Percentiles rank a stretch among this genome's conserved stretches.
These are phyloP conservation scores for Colletotrichum noveboracense DNA, from an alignment of 2,329 filamentous ascomycete species.

Conservation along the genomic window DNA sequence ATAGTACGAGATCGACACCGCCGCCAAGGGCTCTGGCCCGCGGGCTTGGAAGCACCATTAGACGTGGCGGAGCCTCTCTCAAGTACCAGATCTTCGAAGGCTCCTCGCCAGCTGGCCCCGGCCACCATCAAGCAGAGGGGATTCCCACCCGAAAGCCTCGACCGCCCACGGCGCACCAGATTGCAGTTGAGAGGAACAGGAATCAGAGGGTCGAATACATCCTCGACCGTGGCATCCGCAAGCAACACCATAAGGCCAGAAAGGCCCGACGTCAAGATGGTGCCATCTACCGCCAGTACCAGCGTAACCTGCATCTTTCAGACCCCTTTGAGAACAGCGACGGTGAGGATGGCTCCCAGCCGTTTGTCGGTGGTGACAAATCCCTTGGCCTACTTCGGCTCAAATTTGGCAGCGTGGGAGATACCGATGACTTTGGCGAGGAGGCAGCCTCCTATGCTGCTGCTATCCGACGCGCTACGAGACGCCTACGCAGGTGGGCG, in stretches of 20 bases:
- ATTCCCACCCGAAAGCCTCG: conserved; percentile 69
- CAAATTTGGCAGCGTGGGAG: conserved; percentile 68
- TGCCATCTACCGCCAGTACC: conserved; percentile 69
- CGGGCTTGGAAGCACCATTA: conserved; percentile 30
- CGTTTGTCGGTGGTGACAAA: conserved; percentile 32
- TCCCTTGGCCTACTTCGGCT: conserved; percentile 52
- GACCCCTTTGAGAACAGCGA: conserved; percentile 69
- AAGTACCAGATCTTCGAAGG: conserved; percentile 67
- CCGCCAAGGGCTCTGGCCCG: conserved; percentile 38
- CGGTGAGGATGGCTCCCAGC: conserved; percentile 52
- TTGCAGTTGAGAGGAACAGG: conserved; percentile 80
- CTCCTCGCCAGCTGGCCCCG: conserved; percentile 62
- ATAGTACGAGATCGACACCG: conserved; percentile 49
- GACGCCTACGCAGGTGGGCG: conserved; percentile 76
- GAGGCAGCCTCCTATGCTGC: conserved; percentile 71
- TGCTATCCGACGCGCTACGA: conserved; percentile 65
- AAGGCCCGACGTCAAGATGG: conserved; percentile 69
- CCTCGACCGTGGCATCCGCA: conserved; percentile 74
- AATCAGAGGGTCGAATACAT: conserved; percentile 83
- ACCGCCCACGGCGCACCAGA: conserved; percentile 80
- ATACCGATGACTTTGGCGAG: conserved; percentile 79
- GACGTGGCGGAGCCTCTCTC: conserved; percentile 50
- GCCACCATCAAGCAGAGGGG: conserved; percentile 57
- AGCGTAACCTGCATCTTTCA: conserved; percentile 61
- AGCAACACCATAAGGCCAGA: conserved; percentile 67